Evolutionary conservation across 208 protist genomes (phyloP), one percentile per base, ranked within the genome.

Genomic region (Trichomonas gallinae): DNA sequence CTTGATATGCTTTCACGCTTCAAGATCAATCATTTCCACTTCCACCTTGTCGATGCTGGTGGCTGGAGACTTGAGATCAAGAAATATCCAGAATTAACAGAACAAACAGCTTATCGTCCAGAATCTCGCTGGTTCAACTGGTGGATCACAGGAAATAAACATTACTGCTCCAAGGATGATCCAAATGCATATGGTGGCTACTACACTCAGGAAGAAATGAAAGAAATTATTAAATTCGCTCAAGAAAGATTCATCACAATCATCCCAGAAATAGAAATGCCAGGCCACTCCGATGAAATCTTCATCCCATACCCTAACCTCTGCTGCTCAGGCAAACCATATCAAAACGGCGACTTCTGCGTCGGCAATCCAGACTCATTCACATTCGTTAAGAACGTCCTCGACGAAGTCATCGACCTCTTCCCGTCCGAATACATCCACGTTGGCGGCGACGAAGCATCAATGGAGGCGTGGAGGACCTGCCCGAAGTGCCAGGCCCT

Each of bases 241-340:
- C 8, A 42, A 10, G 26, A 63, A 0, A 51, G 96, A 85, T 15
- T 10, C 11, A 96, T 96, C 58, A 49, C 45, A 63, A 72, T 96
- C 31, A 49, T 96, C 38, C 96, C 96, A 40, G 96, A 96, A 63
- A 85, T 96, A 26, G 96, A 96, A 51, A 96, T 58, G 44, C 96
- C 96, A 38, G 96, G 82, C 8, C 96, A 96, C 45, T n/a, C 83
- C 0, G n/a, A 36, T 31, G 31, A n/a, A n/a, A 26, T 36, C 9
- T 17, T 51, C 42, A 21, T 13, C 6, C 48, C 38, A 38, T 96
- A 87, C 48, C 96, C 96, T 38, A 31, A 96, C 42, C 31, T 87
- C 34, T 93, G 26, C 40, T 85, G 51, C 51, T 42, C n/a, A 8
- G 44, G 63, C 23, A 8, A 23, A 34, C 26, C 40, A 34, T 93